These are phyloP conservation scores for Chenopodium berlandieri DNA, from an alignment of 148 eudicot genomes.

Conservation along the genomic window DNA sequence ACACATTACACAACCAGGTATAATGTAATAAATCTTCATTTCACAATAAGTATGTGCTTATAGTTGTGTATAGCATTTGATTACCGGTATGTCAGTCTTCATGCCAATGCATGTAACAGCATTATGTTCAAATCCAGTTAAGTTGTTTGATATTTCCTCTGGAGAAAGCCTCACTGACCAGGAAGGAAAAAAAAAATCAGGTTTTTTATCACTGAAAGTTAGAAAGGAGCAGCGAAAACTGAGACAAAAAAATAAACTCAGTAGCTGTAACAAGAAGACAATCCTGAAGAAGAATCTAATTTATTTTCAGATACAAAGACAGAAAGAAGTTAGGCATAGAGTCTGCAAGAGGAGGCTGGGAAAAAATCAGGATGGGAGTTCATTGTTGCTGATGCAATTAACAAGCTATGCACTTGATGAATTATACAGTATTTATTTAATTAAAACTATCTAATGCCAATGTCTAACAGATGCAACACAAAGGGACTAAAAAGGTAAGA, in stretches of 20 bases:
- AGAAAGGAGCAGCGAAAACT: not conserved
- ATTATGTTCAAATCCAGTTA: slow-evolving; percentile 90
- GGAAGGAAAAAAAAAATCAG: slow-evolving; percentile 12
- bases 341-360: not conserved
- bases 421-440: too few species aligned
- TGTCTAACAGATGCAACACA: not conserved
- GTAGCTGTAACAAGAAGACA: not conserved
- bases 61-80: not conserved
- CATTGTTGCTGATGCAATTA: not conserved
- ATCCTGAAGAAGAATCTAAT: not conserved
- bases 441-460: not conserved
- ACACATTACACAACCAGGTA: not conserved
- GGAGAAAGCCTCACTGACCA: slow-evolving; percentile 96
- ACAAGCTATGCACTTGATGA: not conserved
- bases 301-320: not conserved
- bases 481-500: not conserved
- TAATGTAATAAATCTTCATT: not conserved
- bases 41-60: slow-evolving; percentile 3
- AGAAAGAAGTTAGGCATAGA: not conserved
- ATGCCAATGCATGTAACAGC: slow-evolving; percentile 97
- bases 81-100: slow-evolving; percentile 98
- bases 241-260: not conserved
- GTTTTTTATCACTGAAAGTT: not conserved
- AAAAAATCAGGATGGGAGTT: not conserved
- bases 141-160: slow-evolving; percentile 67